Percentiles rank a stretch among this genome's conserved stretches.
Conservation (phyloP, 176 grass and related monocot species). For the Musa troglodytarum region DNA sequence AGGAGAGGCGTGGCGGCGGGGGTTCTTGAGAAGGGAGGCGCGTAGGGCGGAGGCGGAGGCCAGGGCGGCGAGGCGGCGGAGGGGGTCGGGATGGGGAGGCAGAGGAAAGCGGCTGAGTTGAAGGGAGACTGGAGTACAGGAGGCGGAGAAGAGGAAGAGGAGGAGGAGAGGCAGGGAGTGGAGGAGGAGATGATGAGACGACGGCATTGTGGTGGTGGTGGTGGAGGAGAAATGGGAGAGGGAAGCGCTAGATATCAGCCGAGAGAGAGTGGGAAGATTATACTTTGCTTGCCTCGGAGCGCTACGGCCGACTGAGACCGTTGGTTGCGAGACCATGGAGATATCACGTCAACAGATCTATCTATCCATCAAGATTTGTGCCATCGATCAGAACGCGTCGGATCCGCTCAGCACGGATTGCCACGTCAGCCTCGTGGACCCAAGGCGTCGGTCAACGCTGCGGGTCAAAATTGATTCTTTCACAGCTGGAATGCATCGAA, state of each 20-base stretch:
- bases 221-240: not conserved
- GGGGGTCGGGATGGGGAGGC: constrained; percentile 22
- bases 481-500: too few species aligned
- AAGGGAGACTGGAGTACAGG: constrained; percentile 20
- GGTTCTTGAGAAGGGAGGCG: constrained; percentile 32
- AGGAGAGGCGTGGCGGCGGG: not conserved
- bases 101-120: not conserved
- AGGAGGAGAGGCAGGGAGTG: not conserved
- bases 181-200: constrained; percentile 1
- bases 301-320: too few species aligned
- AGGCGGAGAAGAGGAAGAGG: constrained; percentile 17
- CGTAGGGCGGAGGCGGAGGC: constrained; percentile 44
- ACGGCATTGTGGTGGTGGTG: constrained; percentile 5
- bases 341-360: too few species aligned
- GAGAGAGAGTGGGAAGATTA: not conserved
- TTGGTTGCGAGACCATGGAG: too few species aligned
- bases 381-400: too few species aligned
- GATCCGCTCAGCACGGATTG: too few species aligned
- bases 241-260: not conserved
- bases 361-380: too few species aligned
- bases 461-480: too few species aligned
- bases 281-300: not conserved
- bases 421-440: too few species aligned
- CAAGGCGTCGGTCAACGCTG: too few species aligned
- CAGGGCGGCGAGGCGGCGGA: constrained; percentile 17